A percentile compares a stretch with the other conserved stretches of the same genome.
phyloP scores from a whole-genome alignment of 306 rosid genomes.

The Prunus padus region DNA sequence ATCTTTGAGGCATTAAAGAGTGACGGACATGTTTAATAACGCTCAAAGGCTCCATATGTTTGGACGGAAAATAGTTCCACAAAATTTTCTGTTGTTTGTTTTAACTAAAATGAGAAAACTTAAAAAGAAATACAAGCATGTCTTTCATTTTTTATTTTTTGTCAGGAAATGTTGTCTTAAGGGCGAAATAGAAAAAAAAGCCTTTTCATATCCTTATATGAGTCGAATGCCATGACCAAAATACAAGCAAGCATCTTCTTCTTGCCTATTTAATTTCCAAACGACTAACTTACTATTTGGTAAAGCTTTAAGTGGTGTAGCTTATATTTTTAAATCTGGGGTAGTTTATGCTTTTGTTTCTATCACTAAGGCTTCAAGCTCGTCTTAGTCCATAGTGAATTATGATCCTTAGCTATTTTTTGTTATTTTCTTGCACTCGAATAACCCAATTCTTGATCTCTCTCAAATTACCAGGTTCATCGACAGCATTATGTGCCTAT shows the following conservation, averaged over 20 bases:
- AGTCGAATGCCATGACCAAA: background rate
- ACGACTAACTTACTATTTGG: background rate
- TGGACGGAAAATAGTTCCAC: background rate
- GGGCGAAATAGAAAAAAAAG: background rate
- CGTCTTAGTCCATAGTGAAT: background rate
- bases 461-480: conserved; percentile 56
- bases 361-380: background rate
- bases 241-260: background rate
- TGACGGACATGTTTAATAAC: background rate
- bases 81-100: background rate
- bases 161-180: background rate
- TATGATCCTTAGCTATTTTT: background rate
- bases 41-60: background rate
- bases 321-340: background rate
- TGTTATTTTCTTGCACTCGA: background rate
- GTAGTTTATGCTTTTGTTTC: background rate
- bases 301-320: background rate
- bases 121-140: background rate
- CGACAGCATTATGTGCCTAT: conserved; percentile 64
- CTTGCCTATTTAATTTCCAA: background rate
- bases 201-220: background rate
- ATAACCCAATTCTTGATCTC: conserved; percentile 9
- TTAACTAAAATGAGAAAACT: background rate
- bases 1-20: background rate
- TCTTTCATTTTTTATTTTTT: background rate